A percentile compares a stretch with the other conserved stretches of the same genome.
Evolutionary conservation across 352 stramenopile genomes (phyloP).

Genomic region (Pythium folliculosum): DNA sequence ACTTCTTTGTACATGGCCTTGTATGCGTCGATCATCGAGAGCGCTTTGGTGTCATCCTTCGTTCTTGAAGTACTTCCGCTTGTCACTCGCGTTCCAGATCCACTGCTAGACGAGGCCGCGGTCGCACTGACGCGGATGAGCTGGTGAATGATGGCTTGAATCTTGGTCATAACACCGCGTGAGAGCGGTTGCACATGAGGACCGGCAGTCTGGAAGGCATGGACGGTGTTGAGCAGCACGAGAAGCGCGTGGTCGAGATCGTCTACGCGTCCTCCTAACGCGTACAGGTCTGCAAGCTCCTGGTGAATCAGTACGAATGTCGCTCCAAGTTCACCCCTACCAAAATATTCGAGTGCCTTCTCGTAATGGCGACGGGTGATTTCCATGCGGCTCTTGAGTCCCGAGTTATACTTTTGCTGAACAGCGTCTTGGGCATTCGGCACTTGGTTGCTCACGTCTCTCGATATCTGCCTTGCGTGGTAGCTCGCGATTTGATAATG

Average conservation of each 20-base stretch:
- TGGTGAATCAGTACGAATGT: constrained; percentile 86
- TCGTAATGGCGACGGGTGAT: constrained; percentile 84
- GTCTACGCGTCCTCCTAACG: constrained; percentile 60
- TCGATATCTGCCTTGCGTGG: constrained; percentile 60
- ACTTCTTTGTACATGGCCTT: constrained; percentile 88
- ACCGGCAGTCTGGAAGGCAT: constrained; percentile 46
- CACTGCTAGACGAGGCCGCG: not conserved
- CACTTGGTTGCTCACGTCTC: constrained; percentile 30
- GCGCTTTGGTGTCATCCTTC: constrained; percentile 29
- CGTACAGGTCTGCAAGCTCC: constrained; percentile 77
- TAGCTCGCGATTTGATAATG: constrained; percentile 89
- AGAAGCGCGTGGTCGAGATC: constrained; percentile 80
- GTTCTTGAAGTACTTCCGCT: not conserved
- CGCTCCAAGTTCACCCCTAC: constrained; percentile 58
- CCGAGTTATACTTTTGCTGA: constrained; percentile 17
- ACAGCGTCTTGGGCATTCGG: not conserved
- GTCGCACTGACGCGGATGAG: constrained; percentile 53
- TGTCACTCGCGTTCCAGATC: not conserved
- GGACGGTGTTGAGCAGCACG: constrained; percentile 74
- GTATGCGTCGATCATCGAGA: constrained; percentile 62
- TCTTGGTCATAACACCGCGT: constrained; percentile 47
- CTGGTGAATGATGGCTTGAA: constrained; percentile 63
- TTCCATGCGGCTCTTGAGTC: constrained; percentile 71
- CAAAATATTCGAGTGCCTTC: constrained; percentile 82
- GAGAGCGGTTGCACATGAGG: constrained; percentile 45